Evolutionary conservation across 2,329 filamentous ascomycete genomes (phyloP), one percentile per base, ranked within the genome.

Genomic region (Stenocarpella maydis): DNA sequence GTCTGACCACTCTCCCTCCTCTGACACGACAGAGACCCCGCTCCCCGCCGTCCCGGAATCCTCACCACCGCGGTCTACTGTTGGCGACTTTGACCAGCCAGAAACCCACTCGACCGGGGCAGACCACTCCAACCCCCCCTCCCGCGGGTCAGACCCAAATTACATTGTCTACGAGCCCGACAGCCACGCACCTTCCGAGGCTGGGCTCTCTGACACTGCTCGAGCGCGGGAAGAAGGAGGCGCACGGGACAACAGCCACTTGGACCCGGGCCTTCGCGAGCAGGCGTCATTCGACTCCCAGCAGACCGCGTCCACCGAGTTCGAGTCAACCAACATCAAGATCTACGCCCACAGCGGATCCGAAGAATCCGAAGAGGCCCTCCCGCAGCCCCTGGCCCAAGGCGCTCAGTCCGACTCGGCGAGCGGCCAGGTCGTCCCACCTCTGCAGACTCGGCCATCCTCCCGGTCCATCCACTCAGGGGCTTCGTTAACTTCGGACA

Each of bases 251-350:
- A 45, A 67, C 41, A 65, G 55, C 26, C 49, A 39, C 24, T 50
- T 64, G 63, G 64, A 61, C 34, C 70, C 67, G 28, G 61, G 60
- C 43, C 61, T 72, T 39, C 69, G 72, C n/a, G 73, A 75, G 12
- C 82, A 82, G 65, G 69, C 78, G 14, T 83, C 82, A 0, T 83
- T 82, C 67, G 74, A 74, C 55, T 82, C 82, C 7, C 76, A 77
- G 26, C 74, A 77, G 49, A 82, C 80, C 14, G 79, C 77, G 53
- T 85, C 85, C 14, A 86, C 84, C 4, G 72, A 81, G 3, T 85
- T 84, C 19, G 85, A 87, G 49, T 82, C 79, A 19, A 82, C 84
- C 53, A 88, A 89, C 74, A 87, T 87, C 81, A 84, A 87, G 74
- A 79, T 87, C 24, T 84, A 87, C 72, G 82, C 79, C 45, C 82